phyloP scores from a whole-genome alignment of 371 early-diverging fungal genomes.

The Mortierella sp. region DNA sequence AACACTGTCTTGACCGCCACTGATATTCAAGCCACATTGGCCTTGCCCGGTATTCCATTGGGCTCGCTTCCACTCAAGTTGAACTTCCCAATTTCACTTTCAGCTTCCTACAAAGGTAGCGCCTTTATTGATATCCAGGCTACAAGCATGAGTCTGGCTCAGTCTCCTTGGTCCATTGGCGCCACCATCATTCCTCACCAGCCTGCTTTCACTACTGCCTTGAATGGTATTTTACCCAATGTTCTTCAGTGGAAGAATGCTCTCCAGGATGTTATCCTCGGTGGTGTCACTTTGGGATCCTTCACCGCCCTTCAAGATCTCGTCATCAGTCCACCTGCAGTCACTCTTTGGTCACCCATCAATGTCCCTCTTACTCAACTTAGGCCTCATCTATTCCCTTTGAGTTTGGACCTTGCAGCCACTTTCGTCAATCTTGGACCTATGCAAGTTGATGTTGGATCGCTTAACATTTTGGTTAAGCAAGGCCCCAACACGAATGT shows the following conservation, averaged over 20 bases:
- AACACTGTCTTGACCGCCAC: constrained; percentile 53
- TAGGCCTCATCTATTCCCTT: constrained; percentile 29
- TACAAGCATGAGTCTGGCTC: constrained; percentile 29
- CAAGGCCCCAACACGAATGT: constrained; percentile 7
- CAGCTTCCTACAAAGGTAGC: constrained; percentile 24
- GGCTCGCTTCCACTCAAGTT: constrained; percentile 44
- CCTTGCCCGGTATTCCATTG: constrained; percentile 43
- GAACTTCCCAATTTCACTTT: constrained; percentile 51
- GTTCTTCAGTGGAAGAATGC: constrained; percentile 52
- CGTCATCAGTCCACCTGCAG: constrained; percentile 44
- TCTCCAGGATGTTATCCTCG: constrained; percentile 48
- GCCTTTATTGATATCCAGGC: constrained; percentile 38
- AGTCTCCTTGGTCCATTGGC: constrained; percentile 48
- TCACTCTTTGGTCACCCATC: constrained; percentile 55
- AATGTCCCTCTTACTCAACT: constrained; percentile 26
- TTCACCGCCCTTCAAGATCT: constrained; percentile 24
- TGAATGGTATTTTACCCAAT: constrained; percentile 47
- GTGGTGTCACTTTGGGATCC: constrained; percentile 33
- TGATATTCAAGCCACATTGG: constrained; percentile 45
- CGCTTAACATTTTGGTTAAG: constrained; percentile 25
- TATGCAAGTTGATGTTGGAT: constrained; percentile 42
- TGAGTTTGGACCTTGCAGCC: constrained; percentile 39
- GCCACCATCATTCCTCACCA: constrained; percentile 29
- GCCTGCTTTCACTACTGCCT: constrained; percentile 29
- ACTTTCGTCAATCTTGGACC: constrained; percentile 36